Evolutionary conservation across 108 stramenopile genomes (phyloP).

Genomic region (Conticribra weissflogii): DNA sequence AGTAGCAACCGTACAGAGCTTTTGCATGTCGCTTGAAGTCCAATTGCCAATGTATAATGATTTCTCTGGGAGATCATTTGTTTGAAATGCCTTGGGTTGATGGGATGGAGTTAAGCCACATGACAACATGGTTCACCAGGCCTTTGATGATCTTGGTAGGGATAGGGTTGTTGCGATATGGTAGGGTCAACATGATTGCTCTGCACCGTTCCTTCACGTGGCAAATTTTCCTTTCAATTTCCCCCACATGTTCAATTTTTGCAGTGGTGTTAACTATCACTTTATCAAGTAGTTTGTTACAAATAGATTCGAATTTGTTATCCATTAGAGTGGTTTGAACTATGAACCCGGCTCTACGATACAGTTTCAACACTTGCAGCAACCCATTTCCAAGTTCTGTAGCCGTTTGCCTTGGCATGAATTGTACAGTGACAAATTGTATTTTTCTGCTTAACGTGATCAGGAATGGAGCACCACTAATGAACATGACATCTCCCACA

Average conservation of each 20-base stretch:
- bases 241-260: slow-evolving; percentile 30
- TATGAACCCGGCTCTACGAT: slow-evolving; percentile 8
- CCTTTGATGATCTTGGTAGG: slow-evolving; percentile 28
- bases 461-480: slow-evolving; percentile 20
- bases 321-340: slow-evolving; percentile 12
- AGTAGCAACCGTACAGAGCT: too few relatives aligned
- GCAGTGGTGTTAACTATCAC: slow-evolving; percentile 35
- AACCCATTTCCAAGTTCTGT: background rate
- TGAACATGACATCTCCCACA: slow-evolving; percentile 25
- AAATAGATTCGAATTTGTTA: slow-evolving; percentile 11
- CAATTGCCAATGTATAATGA: too few relatives aligned
- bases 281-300: background rate
- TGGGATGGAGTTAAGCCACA: slow-evolving; percentile 43
- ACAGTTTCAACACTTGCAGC: slow-evolving; percentile 9
- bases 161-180: slow-evolving; percentile 17
- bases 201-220: slow-evolving; percentile 40
- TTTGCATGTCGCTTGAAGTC: too few relatives aligned
- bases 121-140: slow-evolving; percentile 10
- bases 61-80: slow-evolving; percentile 30
- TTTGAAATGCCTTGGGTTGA: slow-evolving; percentile 17
- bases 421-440: slow-evolving; percentile 17
- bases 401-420: slow-evolving; percentile 8
- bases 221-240: slow-evolving; percentile 34
- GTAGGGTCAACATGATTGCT: slow-evolving; percentile 12
- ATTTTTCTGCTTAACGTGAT: slow-evolving; percentile 11